Conservation (phyloP, 163 green algal species). For the Trebouxiophyceae sp. region DNA sequence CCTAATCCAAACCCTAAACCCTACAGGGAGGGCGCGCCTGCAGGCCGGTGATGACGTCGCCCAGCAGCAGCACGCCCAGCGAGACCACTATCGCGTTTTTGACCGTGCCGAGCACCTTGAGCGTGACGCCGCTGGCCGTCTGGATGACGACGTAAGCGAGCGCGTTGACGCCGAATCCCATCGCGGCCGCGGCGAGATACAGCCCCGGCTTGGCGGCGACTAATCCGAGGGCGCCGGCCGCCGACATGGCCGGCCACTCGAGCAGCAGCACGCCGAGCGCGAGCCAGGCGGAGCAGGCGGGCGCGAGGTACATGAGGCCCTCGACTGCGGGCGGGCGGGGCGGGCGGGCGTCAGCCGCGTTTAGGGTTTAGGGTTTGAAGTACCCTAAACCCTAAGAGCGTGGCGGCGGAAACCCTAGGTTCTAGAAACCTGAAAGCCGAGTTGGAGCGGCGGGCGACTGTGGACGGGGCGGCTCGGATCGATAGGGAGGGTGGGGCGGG, state of each 20-base stretch:
- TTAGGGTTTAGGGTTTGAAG: background rate
- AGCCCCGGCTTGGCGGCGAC: slow-evolving; percentile 26
- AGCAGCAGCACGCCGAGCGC: slow-evolving; percentile 38
- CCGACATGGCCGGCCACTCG: slow-evolving; percentile 53
- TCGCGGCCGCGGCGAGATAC: slow-evolving; percentile 52
- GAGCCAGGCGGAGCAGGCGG: slow-evolving; percentile 75
- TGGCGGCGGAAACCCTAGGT: no score
- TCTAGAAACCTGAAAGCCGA: no score
- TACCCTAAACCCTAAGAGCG: background rate
- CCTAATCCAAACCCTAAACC: background rate
- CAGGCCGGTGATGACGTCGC: slow-evolving; percentile 58
- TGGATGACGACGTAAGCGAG: slow-evolving; percentile 86
- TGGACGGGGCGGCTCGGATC: no score
- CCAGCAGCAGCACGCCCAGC: slow-evolving; percentile 63
- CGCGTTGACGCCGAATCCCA: slow-evolving; percentile 80
- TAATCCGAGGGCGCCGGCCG: slow-evolving; percentile 32
- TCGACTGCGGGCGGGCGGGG: slow-evolving; percentile 62
- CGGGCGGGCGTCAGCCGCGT: background rate
- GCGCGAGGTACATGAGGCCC: slow-evolving; percentile 85
- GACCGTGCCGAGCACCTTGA: slow-evolving; percentile 79
- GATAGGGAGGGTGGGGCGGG: no score
- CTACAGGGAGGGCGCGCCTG: slow-evolving; percentile 19
- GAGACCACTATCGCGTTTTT: slow-evolving; percentile 83
- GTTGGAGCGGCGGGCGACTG: no score
- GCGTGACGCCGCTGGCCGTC: slow-evolving; percentile 56